Evolutionary conservation across 345 rosid genomes (phyloP).

Genomic region (Lenwebbia sp.): DNA sequence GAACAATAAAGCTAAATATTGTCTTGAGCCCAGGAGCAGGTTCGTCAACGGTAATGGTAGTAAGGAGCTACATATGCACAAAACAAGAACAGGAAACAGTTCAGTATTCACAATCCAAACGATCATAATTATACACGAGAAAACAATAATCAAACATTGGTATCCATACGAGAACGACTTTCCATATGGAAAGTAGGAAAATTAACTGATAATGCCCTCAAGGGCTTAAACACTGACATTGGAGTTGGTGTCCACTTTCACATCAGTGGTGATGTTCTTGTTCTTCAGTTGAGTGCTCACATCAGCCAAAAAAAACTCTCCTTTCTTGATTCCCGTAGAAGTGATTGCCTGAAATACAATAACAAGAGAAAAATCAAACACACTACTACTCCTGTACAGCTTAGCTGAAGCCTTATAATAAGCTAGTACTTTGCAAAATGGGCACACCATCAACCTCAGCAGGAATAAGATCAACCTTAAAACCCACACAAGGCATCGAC

Average conservation of each 20-base stretch:
- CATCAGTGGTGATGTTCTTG: slow-evolving; percentile 78
- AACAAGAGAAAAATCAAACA: background rate
- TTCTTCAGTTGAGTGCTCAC: slow-evolving; percentile 79
- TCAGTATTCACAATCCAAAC: background rate
- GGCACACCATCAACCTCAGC: background rate
- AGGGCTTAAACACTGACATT: slow-evolving; percentile 34
- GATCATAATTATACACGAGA: background rate
- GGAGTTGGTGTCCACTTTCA: slow-evolving; percentile 72
- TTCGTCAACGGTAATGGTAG: slow-evolving; percentile 85
- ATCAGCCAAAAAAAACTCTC: slow-evolving; percentile 67
- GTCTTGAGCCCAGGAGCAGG: slow-evolving; percentile 88
- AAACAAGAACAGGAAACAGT: background rate
- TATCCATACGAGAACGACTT: background rate
- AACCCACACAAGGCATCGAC: background rate
- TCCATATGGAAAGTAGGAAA: background rate
- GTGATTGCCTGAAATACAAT: slow-evolving; percentile 51
- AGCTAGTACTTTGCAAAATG: background rate
- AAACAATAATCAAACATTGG: background rate
- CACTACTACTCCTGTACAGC: background rate
- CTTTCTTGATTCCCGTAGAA: slow-evolving; percentile 67
- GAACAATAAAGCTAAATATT: slow-evolving; percentile 65
- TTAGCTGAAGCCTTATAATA: background rate
- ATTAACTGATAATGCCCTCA: background rate
- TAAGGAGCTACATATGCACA: slow-evolving; percentile 40
- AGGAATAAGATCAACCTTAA: background rate